Percentiles rank a stretch among this genome's conserved stretches.
These are phyloP conservation scores for Echium plantagineum DNA, from an alignment of 257 asterid species.

Conservation along the genomic window DNA sequence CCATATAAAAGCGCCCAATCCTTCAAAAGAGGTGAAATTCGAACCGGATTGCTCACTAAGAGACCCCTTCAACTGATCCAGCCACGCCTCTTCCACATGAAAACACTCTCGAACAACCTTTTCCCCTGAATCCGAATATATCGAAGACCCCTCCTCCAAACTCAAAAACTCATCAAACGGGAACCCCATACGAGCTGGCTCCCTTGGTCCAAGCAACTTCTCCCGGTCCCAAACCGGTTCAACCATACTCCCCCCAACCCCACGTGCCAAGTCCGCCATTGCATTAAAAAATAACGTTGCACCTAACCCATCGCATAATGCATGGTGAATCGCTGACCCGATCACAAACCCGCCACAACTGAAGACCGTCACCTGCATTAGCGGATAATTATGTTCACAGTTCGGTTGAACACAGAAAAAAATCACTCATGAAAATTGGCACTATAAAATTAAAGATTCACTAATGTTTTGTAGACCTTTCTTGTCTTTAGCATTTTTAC, in stretches of 20 bases:
- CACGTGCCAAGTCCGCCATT: constrained; percentile 68
- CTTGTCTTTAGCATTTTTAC: too few relatives aligned
- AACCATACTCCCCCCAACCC: constrained; percentile 17
- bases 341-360: constrained; percentile 69
- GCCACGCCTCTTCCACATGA: constrained; percentile 47
- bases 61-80: constrained; percentile 41
- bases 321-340: constrained; percentile 61
- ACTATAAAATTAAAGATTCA: too few relatives aligned
- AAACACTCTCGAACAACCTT: constrained; percentile 32
- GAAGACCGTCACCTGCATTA: constrained; percentile 41
- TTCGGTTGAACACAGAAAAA: too few relatives aligned
- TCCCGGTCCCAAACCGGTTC: constrained; percentile 65
- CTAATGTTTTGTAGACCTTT: too few relatives aligned
- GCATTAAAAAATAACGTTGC: constrained; percentile 61
- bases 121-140: constrained; percentile 34
- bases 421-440: too few relatives aligned
- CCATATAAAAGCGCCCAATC: constrained; percentile 75
- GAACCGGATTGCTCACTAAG: constrained; percentile 36
- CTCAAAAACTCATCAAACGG: constrained; percentile 37
- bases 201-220: constrained; percentile 54
- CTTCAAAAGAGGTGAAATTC: constrained; percentile 68
- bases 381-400: too few relatives aligned
- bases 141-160: constrained; percentile 27
- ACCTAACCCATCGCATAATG: constrained; percentile 67
- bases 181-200: constrained; percentile 35